Evolutionary conservation across 2,329 filamentous ascomycete species (phyloP).

Genomic region (Leptographium wingfieldii): DNA sequence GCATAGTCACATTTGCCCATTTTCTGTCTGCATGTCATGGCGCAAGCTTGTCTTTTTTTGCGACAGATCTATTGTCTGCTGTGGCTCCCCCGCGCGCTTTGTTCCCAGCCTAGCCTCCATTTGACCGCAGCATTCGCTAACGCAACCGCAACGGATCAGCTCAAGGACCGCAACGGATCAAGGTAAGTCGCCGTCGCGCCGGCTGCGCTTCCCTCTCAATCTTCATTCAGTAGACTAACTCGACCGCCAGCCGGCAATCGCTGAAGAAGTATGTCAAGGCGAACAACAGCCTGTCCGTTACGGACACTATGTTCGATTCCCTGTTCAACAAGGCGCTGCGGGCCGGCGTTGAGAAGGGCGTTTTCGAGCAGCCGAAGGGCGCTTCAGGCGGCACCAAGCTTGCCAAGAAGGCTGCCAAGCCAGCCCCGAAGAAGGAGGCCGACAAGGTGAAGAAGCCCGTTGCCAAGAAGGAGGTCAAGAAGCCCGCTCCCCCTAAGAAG

Average conservation of each 20-base stretch:
- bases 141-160: slow-evolving; percentile 24
- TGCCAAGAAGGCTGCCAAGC: slow-evolving; percentile 56
- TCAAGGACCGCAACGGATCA: slow-evolving; percentile 50
- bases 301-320: slow-evolving; percentile 47
- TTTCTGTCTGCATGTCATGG: slow-evolving; percentile 4
- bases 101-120: background rate
- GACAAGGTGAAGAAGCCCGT: slow-evolving; percentile 19
- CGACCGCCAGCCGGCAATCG: slow-evolving; percentile 35
- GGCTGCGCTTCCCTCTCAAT: slow-evolving; percentile 1
- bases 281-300: slow-evolving; percentile 35
- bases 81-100: background rate
- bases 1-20: slow-evolving; percentile 4
- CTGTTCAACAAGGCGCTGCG: slow-evolving; percentile 81
- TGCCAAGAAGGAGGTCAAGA: slow-evolving; percentile 21
- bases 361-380: slow-evolving; percentile 84
- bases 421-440: slow-evolving; percentile 22
- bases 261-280: slow-evolving; percentile 49
- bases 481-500: slow-evolving; percentile 22
- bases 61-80: background rate
- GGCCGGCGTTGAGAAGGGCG: slow-evolving; percentile 71
- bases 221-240: slow-evolving; percentile 17
- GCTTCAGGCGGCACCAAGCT: slow-evolving; percentile 88
- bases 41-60: background rate
- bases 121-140: slow-evolving; percentile 1
- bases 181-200: slow-evolving; percentile 22